Evolutionary conservation across 805 yeast genomes (phyloP).

Genomic region (Saccharomycopsis fibuligera): DNA sequence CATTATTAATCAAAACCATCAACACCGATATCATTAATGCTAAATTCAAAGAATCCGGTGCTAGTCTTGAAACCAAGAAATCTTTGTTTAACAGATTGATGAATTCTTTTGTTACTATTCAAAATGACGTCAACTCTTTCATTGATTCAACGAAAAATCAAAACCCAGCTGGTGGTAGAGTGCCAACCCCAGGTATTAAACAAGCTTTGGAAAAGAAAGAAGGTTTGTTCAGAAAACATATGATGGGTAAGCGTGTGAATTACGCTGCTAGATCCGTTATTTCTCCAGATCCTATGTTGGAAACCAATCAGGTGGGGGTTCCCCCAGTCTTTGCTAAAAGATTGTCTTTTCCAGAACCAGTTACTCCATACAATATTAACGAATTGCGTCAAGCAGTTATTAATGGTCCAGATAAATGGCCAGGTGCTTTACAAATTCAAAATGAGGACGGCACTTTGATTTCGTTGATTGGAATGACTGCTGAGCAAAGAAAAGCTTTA

Average conservation of each 20-base stretch:
- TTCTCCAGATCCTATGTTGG: conserved; percentile 97
- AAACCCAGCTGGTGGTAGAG: conserved; percentile 56
- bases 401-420: conserved; percentile 98
- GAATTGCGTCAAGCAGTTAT: conserved; percentile 91
- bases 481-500: conserved; percentile 89
- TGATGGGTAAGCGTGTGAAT: conserved; percentile 99
- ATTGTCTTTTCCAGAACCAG: conserved; percentile 97
- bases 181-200: conserved; percentile 91
- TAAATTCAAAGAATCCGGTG: conserved; percentile 49
- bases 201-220: conserved; percentile 98
- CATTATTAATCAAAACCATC: conserved; percentile 78
- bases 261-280: conserved; percentile 98
- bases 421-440: conserved; percentile 95
- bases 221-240: conserved; percentile 95
- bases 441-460: conserved; percentile 87
- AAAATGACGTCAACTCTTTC: conserved; percentile 90
- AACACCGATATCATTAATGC: conserved; percentile 71
- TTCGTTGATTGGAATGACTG: conserved; percentile 79
- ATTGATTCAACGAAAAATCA: conserved; percentile 89
- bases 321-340: conserved; percentile 98
- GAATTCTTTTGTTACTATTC: conserved; percentile 93
- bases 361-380: conserved; percentile 82
- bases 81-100: conserved; percentile 79
- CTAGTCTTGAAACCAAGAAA: conserved; percentile 64
- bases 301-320: conserved; percentile 96